Percentiles rank a stretch among this genome's conserved stretches.
These are phyloP conservation scores for Cymbopogon flexuosus DNA, from an alignment of 202 grass and related monocot genomes.

Conservation along the genomic window DNA sequence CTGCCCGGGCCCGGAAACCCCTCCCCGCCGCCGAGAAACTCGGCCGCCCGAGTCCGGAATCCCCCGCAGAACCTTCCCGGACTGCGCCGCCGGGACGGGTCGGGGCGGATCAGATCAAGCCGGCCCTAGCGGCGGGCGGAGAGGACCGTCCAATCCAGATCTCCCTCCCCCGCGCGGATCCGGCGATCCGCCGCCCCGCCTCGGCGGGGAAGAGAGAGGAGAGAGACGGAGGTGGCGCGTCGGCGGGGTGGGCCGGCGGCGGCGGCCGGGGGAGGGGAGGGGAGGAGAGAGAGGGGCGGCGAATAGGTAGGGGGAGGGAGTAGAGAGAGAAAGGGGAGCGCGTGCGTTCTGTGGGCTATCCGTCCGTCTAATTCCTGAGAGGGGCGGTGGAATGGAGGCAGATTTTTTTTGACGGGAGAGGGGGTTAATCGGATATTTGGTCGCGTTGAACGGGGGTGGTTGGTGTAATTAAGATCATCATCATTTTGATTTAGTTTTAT, in stretches of 20 bases:
- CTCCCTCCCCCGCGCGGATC: constrained; percentile 17
- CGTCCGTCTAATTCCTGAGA: constrained; percentile 11
- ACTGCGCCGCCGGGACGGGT: background rate
- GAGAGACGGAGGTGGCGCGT: background rate
- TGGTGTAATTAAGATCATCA: background rate
- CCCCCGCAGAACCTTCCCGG: background rate
- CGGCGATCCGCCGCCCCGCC: constrained; percentile 3
- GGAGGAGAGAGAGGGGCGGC: background rate
- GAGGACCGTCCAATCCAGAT: constrained; percentile 15
- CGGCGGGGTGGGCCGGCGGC: background rate
- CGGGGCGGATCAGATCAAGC: constrained; percentile 16
- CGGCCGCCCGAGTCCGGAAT: background rate
- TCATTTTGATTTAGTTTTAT: no score
- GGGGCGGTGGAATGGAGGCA: background rate
- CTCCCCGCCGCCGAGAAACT: background rate
- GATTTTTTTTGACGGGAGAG: background rate
- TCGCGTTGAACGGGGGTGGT: background rate
- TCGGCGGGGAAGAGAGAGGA: background rate
- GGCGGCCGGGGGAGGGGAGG: background rate
- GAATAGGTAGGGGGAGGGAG: background rate
- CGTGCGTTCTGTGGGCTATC: constrained; percentile 26
- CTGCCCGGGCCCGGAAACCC: background rate
- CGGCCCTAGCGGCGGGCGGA: background rate
- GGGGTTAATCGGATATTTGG: constrained; percentile 37
- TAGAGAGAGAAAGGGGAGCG: background rate